Base-by-base conservation (phyloP, 2,329 filamentous ascomycete genomes). In the Monosporascus sp. region DNA sequence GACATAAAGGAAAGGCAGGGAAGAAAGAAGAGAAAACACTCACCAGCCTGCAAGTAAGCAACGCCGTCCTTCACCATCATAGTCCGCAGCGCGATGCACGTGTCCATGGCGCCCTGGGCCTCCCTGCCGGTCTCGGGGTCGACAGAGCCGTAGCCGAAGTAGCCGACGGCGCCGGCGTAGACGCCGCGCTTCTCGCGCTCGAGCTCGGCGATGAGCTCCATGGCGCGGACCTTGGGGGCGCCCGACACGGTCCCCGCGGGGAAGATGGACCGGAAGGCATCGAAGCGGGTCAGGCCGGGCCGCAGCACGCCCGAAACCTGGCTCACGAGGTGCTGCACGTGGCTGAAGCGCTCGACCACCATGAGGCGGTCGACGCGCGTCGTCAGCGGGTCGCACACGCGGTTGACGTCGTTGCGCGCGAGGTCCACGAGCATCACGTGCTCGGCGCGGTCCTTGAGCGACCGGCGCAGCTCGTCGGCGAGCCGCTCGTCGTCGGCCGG, bases 391-490 rank as follows among this genome's bases (percentile, higher is more conserved):
- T 97, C 91, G 70, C 90, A 96, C 22, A 99, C 90, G 48, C 94
- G 86, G 74, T 97, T 97, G 62, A 99, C 84, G 70, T 99, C 94
- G 77, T 99, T 97, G 54, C 94, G 85, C 14, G 94, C 94, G 52
- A 97, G 79, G 69, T 99, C 93, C 47, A 97, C 94, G 61, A 99
- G 77, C 94, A 99, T 99, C 65, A 97, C 92, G 75, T 97, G 91
- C 74, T 96, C 90, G 49, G 90, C 90, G 50, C 90, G 84, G 75
- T 99, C 94, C 73, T 99, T 97, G 60, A 96, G 78, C 51, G 86
- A 95, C 63, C 76, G 82, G 47, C 84, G 82, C 54, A 96, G 82
- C 71, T 90, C 88, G 46, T 85, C 79, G 9, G 92, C 91, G 25
- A 97, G 82, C 17, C 74, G 76, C 60, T 88, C 84, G 68, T 99